These are phyloP conservation scores for Spencermartinsiella ligniputridi DNA, from an alignment of 1,139 yeast species.

Conservation along the genomic window DNA sequence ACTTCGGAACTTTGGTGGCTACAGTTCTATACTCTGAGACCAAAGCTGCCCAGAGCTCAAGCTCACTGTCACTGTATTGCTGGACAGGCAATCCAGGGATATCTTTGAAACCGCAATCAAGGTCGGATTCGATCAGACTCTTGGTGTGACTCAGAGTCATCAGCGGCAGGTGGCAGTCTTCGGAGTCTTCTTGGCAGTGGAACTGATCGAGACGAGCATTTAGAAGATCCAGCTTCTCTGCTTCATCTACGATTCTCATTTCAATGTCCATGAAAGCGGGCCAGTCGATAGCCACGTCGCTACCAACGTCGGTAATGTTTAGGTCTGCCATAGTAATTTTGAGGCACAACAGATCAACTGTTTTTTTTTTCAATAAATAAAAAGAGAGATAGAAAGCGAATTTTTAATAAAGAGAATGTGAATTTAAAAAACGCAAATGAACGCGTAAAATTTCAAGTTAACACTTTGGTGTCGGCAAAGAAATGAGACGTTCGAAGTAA, in stretches of 20 bases:
- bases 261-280: constrained; percentile 15
- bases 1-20: constrained; percentile 31
- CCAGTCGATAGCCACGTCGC: constrained; percentile 12
- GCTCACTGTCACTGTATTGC: constrained; percentile 27
- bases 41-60: constrained; percentile 35
- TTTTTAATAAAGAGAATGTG: neutral
- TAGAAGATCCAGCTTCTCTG: constrained; percentile 7
- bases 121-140: constrained; percentile 8
- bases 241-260: constrained; percentile 14
- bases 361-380: neutral
- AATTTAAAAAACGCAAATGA: neutral
- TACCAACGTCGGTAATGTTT: neutral
- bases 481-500: no score
- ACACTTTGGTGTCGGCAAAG: no score
- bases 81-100: constrained; percentile 23
- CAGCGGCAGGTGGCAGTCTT: constrained; percentile 2
- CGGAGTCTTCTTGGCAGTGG: constrained; percentile 6
- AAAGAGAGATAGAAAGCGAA: neutral
- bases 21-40: constrained; percentile 33
- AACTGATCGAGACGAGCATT: constrained; percentile 8
- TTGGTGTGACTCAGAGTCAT: neutral
- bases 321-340: neutral
- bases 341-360: neutral
- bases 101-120: constrained; percentile 22
- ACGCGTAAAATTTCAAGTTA: no score